Evolutionary conservation across 2,329 filamentous ascomycete species (phyloP), one percentile per base, ranked within the genome.

Genomic region (Alternaria viburni): DNA sequence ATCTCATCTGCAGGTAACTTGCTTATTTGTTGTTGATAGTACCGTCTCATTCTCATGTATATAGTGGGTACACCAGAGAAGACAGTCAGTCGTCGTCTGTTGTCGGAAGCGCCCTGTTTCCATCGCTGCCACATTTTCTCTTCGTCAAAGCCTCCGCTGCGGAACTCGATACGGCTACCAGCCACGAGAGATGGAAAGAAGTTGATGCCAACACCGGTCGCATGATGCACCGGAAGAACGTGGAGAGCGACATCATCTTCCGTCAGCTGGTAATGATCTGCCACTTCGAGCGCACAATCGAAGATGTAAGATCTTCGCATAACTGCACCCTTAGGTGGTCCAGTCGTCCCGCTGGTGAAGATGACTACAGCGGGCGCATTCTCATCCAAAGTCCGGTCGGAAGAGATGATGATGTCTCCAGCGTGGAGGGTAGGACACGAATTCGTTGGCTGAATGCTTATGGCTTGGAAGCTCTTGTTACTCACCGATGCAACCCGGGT

Each of bases 301-400:
- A 80, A 80, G 10, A 80, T 74, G 64, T 79, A 83, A 2, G 78
- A 75, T 41, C 81, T 73, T 10, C 81, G 77, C 81, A 83, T 83
- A 1, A 84, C 80, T 25, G 80, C 79, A 15, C 81, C 82, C 65
- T 84, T 84, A 0, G 82, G 83, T 1, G 79, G 79, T 0, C 82
- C 83, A 2, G 82, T 84, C 0, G 81, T 84, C 1, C 82, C 82
- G n/a, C 80, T 82, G 5, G 81, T 84, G 72, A 83, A 84, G 23
- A 84, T 83, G 3, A 84, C 81, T 6, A 83, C 76, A 5, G 76
- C 79, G 1, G 79, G 77, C 15, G 67, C 79, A 59, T 79, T 82
- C 51, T 83, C 79, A 46, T 81, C 76, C 13, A 82, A 70, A 11
- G 77, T 77, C 15, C 74, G 70, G 60, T 83, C 77, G 2, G 81